Evolutionary conservation across 768 basidiomycete species (phyloP).

Genomic region (Hericium alpestre): DNA sequence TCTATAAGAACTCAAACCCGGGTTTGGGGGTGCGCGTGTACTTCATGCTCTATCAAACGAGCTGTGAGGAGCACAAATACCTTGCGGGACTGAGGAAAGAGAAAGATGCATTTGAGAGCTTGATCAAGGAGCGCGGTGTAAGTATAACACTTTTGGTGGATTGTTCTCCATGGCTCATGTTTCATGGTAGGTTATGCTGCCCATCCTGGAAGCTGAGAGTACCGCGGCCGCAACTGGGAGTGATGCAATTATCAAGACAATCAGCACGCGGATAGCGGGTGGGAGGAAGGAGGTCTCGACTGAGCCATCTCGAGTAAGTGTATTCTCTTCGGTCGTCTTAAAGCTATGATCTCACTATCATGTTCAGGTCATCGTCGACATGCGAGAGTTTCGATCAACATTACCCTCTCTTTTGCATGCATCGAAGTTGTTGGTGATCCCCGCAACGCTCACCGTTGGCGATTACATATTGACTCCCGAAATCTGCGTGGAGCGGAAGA

Average conservation of each 20-base stretch:
- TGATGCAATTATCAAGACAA: slow-evolving; percentile 65
- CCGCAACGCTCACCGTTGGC: slow-evolving; percentile 86
- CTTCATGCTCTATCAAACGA: slow-evolving; percentile 89
- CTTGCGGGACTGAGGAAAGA: slow-evolving; percentile 80
- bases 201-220: slow-evolving; percentile 54
- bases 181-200: slow-evolving; percentile 76
- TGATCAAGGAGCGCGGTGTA: slow-evolving; percentile 89
- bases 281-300: slow-evolving; percentile 58
- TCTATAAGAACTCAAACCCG: slow-evolving; percentile 77
- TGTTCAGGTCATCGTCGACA: slow-evolving; percentile 82
- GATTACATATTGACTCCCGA: slow-evolving; percentile 95
- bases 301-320: slow-evolving; percentile 52
- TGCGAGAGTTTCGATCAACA: slow-evolving; percentile 92
- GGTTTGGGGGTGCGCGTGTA: slow-evolving; percentile 82
- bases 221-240: slow-evolving; percentile 26
- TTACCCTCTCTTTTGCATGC: slow-evolving; percentile 86
- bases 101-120: slow-evolving; percentile 85
- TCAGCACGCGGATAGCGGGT: slow-evolving; percentile 79
- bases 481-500: slow-evolving; percentile 94
- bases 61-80: slow-evolving; percentile 93
- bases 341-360: background rate
- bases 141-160: slow-evolving; percentile 19
- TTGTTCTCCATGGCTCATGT: no score
- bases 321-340: background rate
- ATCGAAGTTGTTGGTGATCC: slow-evolving; percentile 67